These are phyloP conservation scores for Phytophthora cryptogea DNA, from an alignment of 352 stramenopile species.

Conservation along the genomic window DNA sequence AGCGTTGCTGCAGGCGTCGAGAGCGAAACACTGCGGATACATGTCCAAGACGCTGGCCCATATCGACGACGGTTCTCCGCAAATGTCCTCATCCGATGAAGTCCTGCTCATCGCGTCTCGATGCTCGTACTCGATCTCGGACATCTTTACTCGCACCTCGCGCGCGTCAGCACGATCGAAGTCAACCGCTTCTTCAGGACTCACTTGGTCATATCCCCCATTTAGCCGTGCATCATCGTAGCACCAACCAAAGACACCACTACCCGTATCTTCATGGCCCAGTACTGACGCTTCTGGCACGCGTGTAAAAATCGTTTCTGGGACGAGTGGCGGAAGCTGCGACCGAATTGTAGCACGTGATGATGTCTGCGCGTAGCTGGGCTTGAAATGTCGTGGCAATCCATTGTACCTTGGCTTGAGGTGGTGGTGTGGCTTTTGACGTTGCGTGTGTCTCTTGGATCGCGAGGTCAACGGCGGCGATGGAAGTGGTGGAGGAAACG, in stretches of 20 bases:
- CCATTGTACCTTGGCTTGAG: slow-evolving; percentile 14
- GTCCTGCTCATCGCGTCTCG: slow-evolving; percentile 8
- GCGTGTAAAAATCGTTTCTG: background rate
- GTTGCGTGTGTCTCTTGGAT: slow-evolving; percentile 27
- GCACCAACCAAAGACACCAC: background rate
- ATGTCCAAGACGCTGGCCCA: slow-evolving; percentile 30
- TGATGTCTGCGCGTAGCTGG: background rate
- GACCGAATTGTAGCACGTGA: background rate
- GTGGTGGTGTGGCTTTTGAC: slow-evolving; percentile 24
- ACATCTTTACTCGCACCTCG: slow-evolving; percentile 28
- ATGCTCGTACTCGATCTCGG: slow-evolving; percentile 28
- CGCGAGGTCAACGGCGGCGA: slow-evolving; percentile 9
- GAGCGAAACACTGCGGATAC: slow-evolving; percentile 25
- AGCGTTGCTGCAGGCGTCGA: slow-evolving; percentile 11
- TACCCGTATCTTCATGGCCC: background rate
- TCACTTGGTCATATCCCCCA: slow-evolving; percentile 7
- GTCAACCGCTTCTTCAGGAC: slow-evolving; percentile 6
- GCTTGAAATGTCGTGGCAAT: background rate
- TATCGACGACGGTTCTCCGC: slow-evolving; percentile 15
- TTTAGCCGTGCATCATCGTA: background rate
- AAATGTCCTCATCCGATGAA: slow-evolving; percentile 1
- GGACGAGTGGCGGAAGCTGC: background rate
- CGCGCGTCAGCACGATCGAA: slow-evolving; percentile 1
- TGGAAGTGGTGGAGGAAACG: slow-evolving; percentile 25
- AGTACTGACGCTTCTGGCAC: background rate